These are phyloP conservation scores for Aspergillus sp. DNA, from an alignment of 2,329 filamentous ascomycete genomes.

Conservation along the genomic window DNA sequence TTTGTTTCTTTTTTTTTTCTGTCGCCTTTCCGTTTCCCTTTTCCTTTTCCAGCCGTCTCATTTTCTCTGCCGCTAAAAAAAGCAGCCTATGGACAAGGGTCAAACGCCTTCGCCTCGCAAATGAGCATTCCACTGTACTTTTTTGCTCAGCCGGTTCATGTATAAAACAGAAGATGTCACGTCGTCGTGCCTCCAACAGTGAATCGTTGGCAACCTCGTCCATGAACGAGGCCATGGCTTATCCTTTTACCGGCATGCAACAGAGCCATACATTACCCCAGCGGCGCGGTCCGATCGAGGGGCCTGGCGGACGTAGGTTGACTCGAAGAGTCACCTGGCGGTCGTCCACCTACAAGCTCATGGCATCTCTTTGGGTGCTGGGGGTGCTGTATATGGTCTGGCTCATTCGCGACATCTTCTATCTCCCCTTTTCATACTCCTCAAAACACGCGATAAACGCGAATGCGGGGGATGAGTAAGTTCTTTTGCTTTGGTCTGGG, in stretches of 20 bases:
- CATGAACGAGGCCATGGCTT: constrained; percentile 36
- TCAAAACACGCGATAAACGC: constrained; percentile 11
- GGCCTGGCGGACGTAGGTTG: constrained; percentile 39
- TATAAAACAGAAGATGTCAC: constrained; percentile 34
- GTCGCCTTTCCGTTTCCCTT: not conserved
- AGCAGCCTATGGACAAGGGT: constrained; percentile 14
- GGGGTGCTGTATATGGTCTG: constrained; percentile 42
- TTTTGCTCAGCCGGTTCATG: constrained; percentile 13
- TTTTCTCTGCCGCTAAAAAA: constrained; percentile 15
- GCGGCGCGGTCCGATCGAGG: constrained; percentile 40
- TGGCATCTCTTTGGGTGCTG: constrained; percentile 42
- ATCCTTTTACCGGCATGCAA: constrained; percentile 32
- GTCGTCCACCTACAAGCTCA: constrained; percentile 43
- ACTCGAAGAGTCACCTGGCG: constrained; percentile 44
- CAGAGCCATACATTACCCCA: constrained; percentile 22
- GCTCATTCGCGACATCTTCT: constrained; percentile 42
- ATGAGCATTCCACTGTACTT: constrained; percentile 18
- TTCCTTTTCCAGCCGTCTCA: constrained; percentile 8
- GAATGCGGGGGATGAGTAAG: constrained; percentile 24
- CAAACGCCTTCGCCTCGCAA: constrained; percentile 13
- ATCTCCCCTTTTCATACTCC: constrained; percentile 33
- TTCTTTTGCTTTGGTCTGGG: constrained; percentile 10
- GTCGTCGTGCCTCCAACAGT: constrained; percentile 38
- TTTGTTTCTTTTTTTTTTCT: constrained; percentile 6
- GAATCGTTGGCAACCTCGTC: constrained; percentile 29